phyloP scores from a whole-genome alignment of 495 filamentous ascomycete species.

The Eremomyces bilateralis region DNA sequence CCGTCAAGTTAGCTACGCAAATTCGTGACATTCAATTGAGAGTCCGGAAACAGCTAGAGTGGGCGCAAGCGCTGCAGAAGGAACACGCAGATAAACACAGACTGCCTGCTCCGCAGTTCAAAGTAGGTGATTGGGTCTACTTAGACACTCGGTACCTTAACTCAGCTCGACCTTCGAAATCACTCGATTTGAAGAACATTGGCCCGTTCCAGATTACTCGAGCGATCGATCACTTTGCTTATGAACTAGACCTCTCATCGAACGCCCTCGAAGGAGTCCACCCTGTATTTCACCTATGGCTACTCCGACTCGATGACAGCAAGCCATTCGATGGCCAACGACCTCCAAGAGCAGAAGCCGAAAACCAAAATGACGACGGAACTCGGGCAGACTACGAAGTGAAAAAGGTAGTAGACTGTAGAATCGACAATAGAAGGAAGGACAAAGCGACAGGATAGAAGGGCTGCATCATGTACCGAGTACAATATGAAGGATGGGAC shows the following conservation, averaged over 20 bases:
- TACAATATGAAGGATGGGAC: too few species aligned
- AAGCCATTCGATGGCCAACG: too few species aligned
- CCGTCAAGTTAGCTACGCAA: neutral
- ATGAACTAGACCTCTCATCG: neutral
- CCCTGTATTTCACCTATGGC: conserved; percentile 1
- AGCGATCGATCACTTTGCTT: neutral
- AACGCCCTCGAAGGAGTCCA: neutral
- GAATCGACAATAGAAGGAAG: too few species aligned
- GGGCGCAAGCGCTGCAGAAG: conserved; percentile 1
- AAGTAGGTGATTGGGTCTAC: neutral
- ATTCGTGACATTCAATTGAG: neutral
- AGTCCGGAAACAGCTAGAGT: neutral
- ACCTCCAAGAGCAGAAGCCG: too few species aligned
- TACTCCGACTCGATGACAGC: too few species aligned
- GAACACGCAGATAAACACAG: neutral
- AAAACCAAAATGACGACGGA: too few species aligned
- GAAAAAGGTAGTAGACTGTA: too few species aligned
- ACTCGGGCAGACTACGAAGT: too few species aligned
- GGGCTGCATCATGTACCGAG: too few species aligned
- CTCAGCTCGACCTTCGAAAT: neutral
- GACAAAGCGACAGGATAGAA: too few species aligned
- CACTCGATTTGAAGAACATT: neutral
- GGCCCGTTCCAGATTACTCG: neutral
- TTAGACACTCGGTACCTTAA: neutral
- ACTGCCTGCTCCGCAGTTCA: neutral